Evolutionary conservation across 2,329 filamentous ascomycete genomes (phyloP), one percentile per base, ranked within the genome.

Genomic region (Pleurostoma richardsiae): DNA sequence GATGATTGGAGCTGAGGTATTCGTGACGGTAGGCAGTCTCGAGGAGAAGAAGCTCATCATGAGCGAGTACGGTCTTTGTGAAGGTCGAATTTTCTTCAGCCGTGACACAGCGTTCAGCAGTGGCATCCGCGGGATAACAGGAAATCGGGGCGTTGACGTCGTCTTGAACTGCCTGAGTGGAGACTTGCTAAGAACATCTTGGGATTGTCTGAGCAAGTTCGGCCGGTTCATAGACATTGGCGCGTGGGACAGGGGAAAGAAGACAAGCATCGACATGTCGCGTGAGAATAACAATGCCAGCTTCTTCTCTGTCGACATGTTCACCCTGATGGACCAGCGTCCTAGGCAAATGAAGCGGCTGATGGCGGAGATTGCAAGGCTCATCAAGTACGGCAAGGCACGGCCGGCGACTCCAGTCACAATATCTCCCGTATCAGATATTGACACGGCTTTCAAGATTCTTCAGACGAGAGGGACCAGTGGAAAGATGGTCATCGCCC

Each of bases 231-330:
- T 51, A 10, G 49, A 50, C 29, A 48, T 50, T n/a, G 49, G 49
- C 6, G 48, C 46, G 39, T 38, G 46, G 4, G 49, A 50, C n/a
- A 39, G 48, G 19, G 29, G 30, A 1, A 30, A 33, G 11, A 44
- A 47, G 7, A 46, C 41, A 4, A 26, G 41, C 5, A n/a, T 49
- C 5, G 44, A 44, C 8, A 49, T 49, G 48, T 30, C 41, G 5
- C 40, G 27, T 4, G 43, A 42, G 11, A 57, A 29, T 36, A 64
- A 61, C 51, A 76, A 75, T 50, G 66, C 67, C 27, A 71, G 67
- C 39, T 74, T 73, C 52, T 63, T 67, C 49, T 69, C 72, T 0
- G 65, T 76, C 1, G 72, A 77, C 47, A 58, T 75, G 42, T 67
- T 72, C 36, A 59, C 68, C 1, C 54, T 79, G 4, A 64, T 69